These are phyloP conservation scores for Melampsora larici-populina DNA, from an alignment of 1,284 basidiomycete species.

Conservation along the genomic window DNA sequence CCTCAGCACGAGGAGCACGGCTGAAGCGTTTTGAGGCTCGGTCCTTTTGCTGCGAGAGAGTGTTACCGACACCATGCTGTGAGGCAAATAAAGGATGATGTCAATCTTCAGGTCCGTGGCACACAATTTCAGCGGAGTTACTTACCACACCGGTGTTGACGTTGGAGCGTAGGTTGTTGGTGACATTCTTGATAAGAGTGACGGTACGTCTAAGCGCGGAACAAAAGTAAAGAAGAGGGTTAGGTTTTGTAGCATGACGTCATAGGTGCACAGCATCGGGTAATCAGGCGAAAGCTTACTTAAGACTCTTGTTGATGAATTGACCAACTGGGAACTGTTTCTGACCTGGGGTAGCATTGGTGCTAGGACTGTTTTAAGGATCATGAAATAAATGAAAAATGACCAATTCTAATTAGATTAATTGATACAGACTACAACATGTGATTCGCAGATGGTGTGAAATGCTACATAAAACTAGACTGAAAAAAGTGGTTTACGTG, in stretches of 20 bases:
- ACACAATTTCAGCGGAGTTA: background rate
- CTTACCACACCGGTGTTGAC: conserved; percentile 12
- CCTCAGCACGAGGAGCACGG: background rate
- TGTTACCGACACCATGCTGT: conserved; percentile 19
- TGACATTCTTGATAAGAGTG: conserved; percentile 21
- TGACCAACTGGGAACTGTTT: conserved; percentile 15
- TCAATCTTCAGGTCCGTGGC: too few species aligned
- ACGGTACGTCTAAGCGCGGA: conserved; percentile 15
- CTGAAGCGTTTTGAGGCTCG: conserved; percentile 37
- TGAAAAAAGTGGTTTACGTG: background rate
- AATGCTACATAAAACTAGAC: too few species aligned
- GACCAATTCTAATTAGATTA: too few species aligned
- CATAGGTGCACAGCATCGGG: background rate
- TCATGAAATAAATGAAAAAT: too few species aligned
- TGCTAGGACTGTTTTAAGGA: background rate
- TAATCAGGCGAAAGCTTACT: background rate
- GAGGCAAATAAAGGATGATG: too few species aligned
- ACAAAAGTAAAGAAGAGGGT: background rate
- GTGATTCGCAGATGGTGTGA: too few species aligned
- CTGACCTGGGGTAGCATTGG: background rate
- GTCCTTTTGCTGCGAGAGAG: background rate
- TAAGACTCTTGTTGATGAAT: conserved; percentile 34
- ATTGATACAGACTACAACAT: too few species aligned
- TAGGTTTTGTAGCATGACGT: background rate
- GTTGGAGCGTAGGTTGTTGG: conserved; percentile 8